Conservation (phyloP, 1,139 yeast genomes). For the Yamadazyma triangularis region DNA sequence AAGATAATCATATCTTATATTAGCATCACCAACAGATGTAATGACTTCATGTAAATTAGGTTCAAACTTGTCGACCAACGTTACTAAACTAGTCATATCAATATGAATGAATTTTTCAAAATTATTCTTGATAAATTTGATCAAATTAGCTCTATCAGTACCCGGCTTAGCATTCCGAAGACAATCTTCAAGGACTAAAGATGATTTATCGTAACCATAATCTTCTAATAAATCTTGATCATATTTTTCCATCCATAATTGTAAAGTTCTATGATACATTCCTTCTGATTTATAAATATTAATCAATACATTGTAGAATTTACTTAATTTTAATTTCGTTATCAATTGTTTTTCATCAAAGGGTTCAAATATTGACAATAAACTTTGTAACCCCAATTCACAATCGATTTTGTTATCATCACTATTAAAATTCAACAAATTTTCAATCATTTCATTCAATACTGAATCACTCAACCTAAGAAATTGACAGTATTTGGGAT, state of each 20-base stretch:
- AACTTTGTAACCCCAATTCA: slow-evolving; percentile 66
- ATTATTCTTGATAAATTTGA: slow-evolving; percentile 29
- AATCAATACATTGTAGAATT: slow-evolving; percentile 56
- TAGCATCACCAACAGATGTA: slow-evolving; percentile 22
- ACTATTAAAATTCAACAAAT: slow-evolving; percentile 44
- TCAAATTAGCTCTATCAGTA: slow-evolving; percentile 29
- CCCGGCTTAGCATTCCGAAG: slow-evolving; percentile 25
- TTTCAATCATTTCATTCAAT: slow-evolving; percentile 43
- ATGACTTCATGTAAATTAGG: slow-evolving; percentile 37
- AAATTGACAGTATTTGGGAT: slow-evolving; percentile 77
- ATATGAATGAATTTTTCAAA: slow-evolving; percentile 32
- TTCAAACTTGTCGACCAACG: slow-evolving; percentile 28
- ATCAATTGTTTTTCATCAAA: slow-evolving; percentile 44
- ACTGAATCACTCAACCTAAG: slow-evolving; percentile 61
- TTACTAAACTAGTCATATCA: slow-evolving; percentile 34
- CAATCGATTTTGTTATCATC: slow-evolving; percentile 49
- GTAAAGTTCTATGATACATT: slow-evolving; percentile 19
- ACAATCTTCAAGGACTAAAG: slow-evolving; percentile 34
- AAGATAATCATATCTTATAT: slow-evolving; percentile 25
- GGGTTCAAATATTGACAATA: slow-evolving; percentile 61
- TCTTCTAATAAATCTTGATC: slow-evolving; percentile 30
- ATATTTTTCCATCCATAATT: slow-evolving; percentile 31
- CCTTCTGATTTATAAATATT: slow-evolving; percentile 52
- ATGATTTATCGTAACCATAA: slow-evolving; percentile 12
- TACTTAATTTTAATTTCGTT: slow-evolving; percentile 47